phyloP scores from a whole-genome alignment of 495 filamentous ascomycete genomes.

The Cercophora newfieldiana region DNA sequence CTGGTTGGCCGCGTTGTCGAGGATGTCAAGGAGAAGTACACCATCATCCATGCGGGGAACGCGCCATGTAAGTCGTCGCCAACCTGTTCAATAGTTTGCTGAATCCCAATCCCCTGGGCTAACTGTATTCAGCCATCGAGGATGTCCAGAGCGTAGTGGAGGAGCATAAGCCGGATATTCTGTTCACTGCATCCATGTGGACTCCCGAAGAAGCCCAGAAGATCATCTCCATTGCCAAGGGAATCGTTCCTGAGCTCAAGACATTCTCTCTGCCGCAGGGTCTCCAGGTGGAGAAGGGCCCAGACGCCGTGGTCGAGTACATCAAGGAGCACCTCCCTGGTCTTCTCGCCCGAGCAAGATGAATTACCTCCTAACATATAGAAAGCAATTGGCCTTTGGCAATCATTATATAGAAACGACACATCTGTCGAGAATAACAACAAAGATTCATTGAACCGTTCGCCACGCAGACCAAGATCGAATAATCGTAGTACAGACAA shows the following conservation, averaged over 20 bases:
- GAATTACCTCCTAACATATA: background rate
- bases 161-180: conserved; percentile 26
- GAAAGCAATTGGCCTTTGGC: too few relatives aligned
- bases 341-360: conserved; percentile 40
- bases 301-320: conserved; percentile 66
- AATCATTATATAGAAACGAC: too few relatives aligned
- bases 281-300: conserved; percentile 62
- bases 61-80: conserved; percentile 49
- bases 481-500: background rate
- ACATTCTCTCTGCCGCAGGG: conserved; percentile 63
- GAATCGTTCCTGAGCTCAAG: conserved; percentile 45
- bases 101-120: background rate
- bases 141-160: conserved; percentile 27
- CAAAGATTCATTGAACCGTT: too few relatives aligned
- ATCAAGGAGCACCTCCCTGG: conserved; percentile 58
- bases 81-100: background rate
- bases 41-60: conserved; percentile 60
- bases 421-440: too few relatives aligned
- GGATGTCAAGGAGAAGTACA: conserved; percentile 59
- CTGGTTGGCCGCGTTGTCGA: conserved; percentile 62
- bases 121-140: conserved; percentile 28
- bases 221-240: conserved; percentile 58
- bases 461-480: background rate
- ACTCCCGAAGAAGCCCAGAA: conserved; percentile 55
- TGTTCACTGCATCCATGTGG: conserved; percentile 72